Evolutionary conservation across 1,139 yeast genomes (phyloP).

Genomic region (Sugiyamaella paludigena): DNA sequence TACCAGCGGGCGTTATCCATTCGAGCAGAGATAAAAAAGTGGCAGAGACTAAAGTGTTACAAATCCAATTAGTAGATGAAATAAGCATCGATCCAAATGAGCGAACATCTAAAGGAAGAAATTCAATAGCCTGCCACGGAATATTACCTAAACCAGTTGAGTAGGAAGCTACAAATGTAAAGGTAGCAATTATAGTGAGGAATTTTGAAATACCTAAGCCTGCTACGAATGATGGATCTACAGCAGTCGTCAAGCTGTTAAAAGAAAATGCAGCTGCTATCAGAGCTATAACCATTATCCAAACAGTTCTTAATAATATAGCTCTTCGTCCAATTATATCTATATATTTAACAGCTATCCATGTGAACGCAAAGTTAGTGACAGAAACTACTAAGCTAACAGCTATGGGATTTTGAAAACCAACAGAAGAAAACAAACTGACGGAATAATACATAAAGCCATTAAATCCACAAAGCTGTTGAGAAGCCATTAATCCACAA

Average conservation of each 20-base stretch:
- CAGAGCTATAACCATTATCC: constrained; percentile 44
- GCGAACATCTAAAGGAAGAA: constrained; percentile 45
- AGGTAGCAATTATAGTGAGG: constrained; percentile 36
- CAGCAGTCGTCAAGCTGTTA: not conserved
- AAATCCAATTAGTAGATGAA: constrained; percentile 47
- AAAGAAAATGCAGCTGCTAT: constrained; percentile 30
- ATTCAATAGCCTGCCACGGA: constrained; percentile 51
- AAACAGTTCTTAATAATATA: constrained; percentile 52
- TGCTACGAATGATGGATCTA: not conserved
- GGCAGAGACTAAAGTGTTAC: constrained; percentile 43
- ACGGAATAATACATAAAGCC: constrained; percentile 75
- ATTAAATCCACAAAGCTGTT: constrained; percentile 73
- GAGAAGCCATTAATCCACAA: constrained; percentile 70
- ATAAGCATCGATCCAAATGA: constrained; percentile 47
- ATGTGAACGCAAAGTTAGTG: constrained; percentile 64
- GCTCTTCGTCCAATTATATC: constrained; percentile 64
- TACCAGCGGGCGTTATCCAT: constrained; percentile 36
- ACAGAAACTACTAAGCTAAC: constrained; percentile 65
- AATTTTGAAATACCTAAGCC: not conserved
- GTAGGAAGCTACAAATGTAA: constrained; percentile 46
- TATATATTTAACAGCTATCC: constrained; percentile 55
- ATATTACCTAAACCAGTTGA: constrained; percentile 49
- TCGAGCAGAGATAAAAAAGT: constrained; percentile 42
- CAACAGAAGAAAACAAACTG: constrained; percentile 58
- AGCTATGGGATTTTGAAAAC: constrained; percentile 58